phyloP scores from a whole-genome alignment of 2,329 filamentous ascomycete species.

The Ceratocystis alfenasii region DNA sequence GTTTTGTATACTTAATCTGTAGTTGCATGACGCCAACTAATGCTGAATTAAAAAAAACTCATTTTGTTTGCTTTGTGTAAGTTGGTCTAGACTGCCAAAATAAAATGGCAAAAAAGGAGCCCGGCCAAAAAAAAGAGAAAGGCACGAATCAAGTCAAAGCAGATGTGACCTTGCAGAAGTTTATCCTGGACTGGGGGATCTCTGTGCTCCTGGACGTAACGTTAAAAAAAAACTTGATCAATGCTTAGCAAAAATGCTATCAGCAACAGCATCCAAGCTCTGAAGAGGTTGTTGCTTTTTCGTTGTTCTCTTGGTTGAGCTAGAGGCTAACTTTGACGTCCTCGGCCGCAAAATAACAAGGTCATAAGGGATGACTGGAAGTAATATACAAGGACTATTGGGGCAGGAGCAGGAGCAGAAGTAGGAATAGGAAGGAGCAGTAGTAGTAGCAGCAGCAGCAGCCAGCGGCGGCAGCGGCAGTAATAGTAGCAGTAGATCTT shows the following conservation, averaged over 20 bases:
- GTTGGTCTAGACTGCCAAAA: not conserved
- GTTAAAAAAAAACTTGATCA: conserved; percentile 4
- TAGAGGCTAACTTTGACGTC: not conserved
- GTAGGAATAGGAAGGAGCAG: too few species aligned
- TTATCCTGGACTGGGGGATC: not conserved
- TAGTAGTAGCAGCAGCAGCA: too few species aligned
- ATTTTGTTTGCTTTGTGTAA: not conserved
- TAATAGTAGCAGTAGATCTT: too few species aligned
- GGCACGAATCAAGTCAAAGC: conserved; percentile 3
- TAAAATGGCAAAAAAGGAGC: not conserved
- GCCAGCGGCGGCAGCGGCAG: too few species aligned
- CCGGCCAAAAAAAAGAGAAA: not conserved
- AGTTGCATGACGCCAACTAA: not conserved
- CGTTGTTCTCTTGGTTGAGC: not conserved
- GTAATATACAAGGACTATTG: too few species aligned
- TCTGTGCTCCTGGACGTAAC: conserved; percentile 10
- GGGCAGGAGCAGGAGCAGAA: too few species aligned
- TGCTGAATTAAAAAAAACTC: not conserved
- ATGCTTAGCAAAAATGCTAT: not conserved
- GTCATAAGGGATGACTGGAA: too few species aligned
- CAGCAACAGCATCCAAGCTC: not conserved
- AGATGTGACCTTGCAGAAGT: conserved; percentile 1
- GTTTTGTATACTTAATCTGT: not conserved
- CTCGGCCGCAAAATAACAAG: too few species aligned
- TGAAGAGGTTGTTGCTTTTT: not conserved